Evolutionary conservation across 306 rosid species (phyloP), one percentile per base, ranked within the genome.

Genomic region (Oemleria cerasiformis): DNA sequence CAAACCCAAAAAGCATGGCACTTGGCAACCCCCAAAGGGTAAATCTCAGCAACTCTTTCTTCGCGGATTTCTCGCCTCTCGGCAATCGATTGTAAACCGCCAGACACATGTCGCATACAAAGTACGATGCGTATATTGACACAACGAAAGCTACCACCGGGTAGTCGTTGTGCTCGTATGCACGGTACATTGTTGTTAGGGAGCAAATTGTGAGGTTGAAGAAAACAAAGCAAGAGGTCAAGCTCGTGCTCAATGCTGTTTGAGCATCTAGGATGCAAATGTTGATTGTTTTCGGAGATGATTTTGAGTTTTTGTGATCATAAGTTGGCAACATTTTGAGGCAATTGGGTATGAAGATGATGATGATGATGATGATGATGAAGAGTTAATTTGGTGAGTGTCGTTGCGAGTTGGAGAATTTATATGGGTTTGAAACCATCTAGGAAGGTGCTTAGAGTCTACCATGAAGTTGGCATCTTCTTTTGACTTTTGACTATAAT

Each of bases 1-100:
- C 74, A 48, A 72, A 72, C 19, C 78, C 68, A 14, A 72, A 54
- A 21, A 80, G 1, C 47, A 76, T 68, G 8, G n/a, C 55, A 17
- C 60, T 71, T 0, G 75, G 42, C 59, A 80, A 15, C 6, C 40
- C 39, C 43, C 84, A 80, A 7, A 43, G 4, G 38, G 54, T 40
- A 57, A 66, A 8, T 17, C 71, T 61, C 63, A 76, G 5, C 47
- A 45, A 1, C 51, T 23, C 30, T 48, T 72, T 80, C 80, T 65
- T 65, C 12, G 19, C 8, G 1, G 63, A 59, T 5, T 61, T 38
- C 16, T 61, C 58, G 13, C 44, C 50, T 5, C 2, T 55, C 3
- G 80, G 78, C 65, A 80, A 15, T 16, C 41, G 23, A 0, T 49
- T 59, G 21, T 51, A 39, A 9, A 9, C 72, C 0, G 17, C 19